phyloP scores from a whole-genome alignment of 2,329 filamentous ascomycete species.

The Esteya vermicola region DNA sequence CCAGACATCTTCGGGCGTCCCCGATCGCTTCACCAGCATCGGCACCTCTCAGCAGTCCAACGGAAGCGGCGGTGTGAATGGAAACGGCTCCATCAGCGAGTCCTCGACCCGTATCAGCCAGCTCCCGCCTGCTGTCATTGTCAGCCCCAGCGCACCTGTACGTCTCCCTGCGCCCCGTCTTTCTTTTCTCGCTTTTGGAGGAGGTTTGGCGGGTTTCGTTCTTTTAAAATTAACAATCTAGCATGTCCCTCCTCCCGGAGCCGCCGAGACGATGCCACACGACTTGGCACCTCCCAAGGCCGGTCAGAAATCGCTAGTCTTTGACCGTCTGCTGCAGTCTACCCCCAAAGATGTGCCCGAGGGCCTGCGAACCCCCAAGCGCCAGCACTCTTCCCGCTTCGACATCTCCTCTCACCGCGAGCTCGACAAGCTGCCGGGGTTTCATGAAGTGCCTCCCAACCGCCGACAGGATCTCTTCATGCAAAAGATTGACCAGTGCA shows the following conservation, averaged over 20 bases:
- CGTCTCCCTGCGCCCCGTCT: slow-evolving; percentile 21
- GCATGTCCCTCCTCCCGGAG: slow-evolving; percentile 86
- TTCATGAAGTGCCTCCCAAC: slow-evolving; percentile 93
- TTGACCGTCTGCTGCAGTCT: slow-evolving; percentile 81
- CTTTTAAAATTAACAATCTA: slow-evolving; percentile 20
- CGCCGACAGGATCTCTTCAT: slow-evolving; percentile 94
- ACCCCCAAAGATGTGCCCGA: slow-evolving; percentile 95
- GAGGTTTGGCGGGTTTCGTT: too few species aligned
- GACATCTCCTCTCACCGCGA: slow-evolving; percentile 96
- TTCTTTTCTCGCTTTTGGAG: slow-evolving; percentile 6
- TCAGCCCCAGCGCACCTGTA: slow-evolving; percentile 88
- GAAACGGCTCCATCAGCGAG: slow-evolving; percentile 27
- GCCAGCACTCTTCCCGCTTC: slow-evolving; percentile 83
- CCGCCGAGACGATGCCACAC: slow-evolving; percentile 94
- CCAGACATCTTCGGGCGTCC: slow-evolving; percentile 17
- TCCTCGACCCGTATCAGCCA: slow-evolving; percentile 50
- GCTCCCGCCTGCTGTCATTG: slow-evolving; percentile 76
- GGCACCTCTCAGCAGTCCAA: slow-evolving; percentile 26
- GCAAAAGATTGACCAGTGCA: slow-evolving; percentile 99
- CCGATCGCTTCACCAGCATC: slow-evolving; percentile 22
- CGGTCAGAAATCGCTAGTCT: slow-evolving; percentile 76
- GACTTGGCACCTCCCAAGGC: slow-evolving; percentile 90
- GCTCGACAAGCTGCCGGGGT: slow-evolving; percentile 91
- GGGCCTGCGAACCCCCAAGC: slow-evolving; percentile 84
- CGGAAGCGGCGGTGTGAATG: slow-evolving; percentile 18